Percentiles rank a stretch among this genome's conserved stretches.
phyloP scores from a whole-genome alignment of 441 rosid species.

The Eutrema salsugineum region DNA sequence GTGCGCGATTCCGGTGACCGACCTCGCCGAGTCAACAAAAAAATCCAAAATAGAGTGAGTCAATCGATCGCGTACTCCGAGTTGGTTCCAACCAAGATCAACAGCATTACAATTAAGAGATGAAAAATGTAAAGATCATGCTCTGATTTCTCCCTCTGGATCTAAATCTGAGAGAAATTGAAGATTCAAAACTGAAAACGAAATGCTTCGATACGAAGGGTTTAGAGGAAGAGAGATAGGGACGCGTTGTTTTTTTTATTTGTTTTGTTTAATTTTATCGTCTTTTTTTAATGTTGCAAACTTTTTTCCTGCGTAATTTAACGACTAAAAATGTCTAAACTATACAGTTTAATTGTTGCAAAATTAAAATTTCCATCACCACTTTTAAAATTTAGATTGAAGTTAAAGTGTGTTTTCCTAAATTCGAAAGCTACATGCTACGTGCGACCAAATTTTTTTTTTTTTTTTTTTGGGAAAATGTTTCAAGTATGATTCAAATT shows the following conservation, averaged over 20 bases:
- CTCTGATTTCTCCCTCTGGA: slow-evolving; percentile 25
- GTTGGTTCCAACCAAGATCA: slow-evolving; percentile 27
- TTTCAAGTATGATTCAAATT: too few species aligned
- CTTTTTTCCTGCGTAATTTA: background rate
- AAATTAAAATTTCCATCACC: background rate
- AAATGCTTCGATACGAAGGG: slow-evolving; percentile 48
- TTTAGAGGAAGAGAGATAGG: slow-evolving; percentile 23
- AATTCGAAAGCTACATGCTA: slow-evolving; percentile 5
- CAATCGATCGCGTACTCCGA: slow-evolving; percentile 19
- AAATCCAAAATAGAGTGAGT: slow-evolving; percentile 34
- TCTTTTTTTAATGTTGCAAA: background rate
- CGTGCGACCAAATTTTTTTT: too few species aligned
- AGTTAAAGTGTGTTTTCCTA: background rate
- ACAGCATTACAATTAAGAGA: slow-evolving; percentile 35
- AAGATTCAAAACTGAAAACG: slow-evolving; percentile 29
- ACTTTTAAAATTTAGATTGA: background rate
- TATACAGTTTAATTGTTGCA: background rate
- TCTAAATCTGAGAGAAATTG: slow-evolving; percentile 21
- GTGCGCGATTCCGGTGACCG: background rate
- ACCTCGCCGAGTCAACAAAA: slow-evolving; percentile 39
- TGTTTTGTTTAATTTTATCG: background rate
- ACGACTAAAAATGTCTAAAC: background rate
- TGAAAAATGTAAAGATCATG: slow-evolving; percentile 8
- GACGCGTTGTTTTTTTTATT: slow-evolving; percentile 10
- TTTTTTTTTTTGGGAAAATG: too few species aligned